Percentiles rank a stretch among this genome's conserved stretches.
Conservation (phyloP, 257 asterid species). For the Capsicum rhomboideum region DNA sequence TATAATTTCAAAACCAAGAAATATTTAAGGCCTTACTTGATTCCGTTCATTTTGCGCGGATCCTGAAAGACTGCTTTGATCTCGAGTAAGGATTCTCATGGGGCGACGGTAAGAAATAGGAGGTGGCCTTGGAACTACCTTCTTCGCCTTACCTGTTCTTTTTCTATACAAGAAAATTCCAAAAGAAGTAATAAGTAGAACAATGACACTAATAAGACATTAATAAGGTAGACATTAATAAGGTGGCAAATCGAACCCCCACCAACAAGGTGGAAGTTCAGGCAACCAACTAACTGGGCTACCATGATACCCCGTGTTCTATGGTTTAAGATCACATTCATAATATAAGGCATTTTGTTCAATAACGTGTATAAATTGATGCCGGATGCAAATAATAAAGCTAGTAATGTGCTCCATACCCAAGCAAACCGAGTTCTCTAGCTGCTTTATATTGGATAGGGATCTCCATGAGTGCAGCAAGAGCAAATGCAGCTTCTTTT, state of each 20-base stretch:
- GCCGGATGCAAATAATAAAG: neutral
- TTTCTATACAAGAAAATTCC: slow-evolving; percentile 29
- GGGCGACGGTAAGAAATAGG: slow-evolving; percentile 41
- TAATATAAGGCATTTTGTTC: neutral
- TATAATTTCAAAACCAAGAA: neutral
- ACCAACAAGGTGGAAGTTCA: neutral
- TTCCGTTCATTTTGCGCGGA: slow-evolving; percentile 36
- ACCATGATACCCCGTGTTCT: neutral
- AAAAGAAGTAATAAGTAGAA: slow-evolving; percentile 12
- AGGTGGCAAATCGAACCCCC: neutral
- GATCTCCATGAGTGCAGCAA: slow-evolving; percentile 87
- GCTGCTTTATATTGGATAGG: slow-evolving; percentile 74
- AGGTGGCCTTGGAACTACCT: slow-evolving; percentile 49
- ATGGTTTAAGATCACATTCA: neutral
- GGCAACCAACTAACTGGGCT: neutral
- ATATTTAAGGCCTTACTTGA: slow-evolving; percentile 30
- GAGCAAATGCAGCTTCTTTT: slow-evolving; percentile 74
- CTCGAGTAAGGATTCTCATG: slow-evolving; percentile 16
- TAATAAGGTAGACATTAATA: too few species aligned
- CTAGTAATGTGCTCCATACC: slow-evolving; percentile 33
- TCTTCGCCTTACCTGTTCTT: slow-evolving; percentile 55
- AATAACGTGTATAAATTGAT: neutral
- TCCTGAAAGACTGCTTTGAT: slow-evolving; percentile 19
- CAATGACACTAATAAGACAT: too few species aligned
- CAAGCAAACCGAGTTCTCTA: slow-evolving; percentile 45